Base-by-base conservation (phyloP, 495 filamentous ascomycete genomes). In the Astrothelium macrocarpum region DNA sequence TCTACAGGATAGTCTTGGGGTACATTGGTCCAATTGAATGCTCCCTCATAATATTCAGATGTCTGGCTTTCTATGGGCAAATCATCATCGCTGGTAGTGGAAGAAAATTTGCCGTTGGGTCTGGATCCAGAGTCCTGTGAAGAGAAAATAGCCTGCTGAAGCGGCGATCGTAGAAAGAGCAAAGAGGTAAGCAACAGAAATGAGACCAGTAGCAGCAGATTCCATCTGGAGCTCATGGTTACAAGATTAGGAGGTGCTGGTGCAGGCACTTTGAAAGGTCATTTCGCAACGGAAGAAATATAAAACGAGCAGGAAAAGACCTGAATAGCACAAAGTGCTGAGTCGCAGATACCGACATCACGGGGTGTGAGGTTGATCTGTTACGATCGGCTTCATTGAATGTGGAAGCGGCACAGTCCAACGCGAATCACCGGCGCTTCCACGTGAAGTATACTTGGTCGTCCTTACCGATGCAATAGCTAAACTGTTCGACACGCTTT, bases 1-100 rank as follows among this genome's bases (percentile, higher is more conserved):
- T 60, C 26, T 18, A 70, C 58, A 4, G 66, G 70, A 63, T 64
- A 71, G 2, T 43, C 58, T 3, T 39, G 29, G 16, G 61, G 64
- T 45, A 68, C 63, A 11, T 7, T 12, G n/a, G 61, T 62, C 66
- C 63, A 66, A 11, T 53, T 31, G 42, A 68, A 65, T 9, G 59
- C 23, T 16, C 49, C 46, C 10, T 49, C 45, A 5, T 12, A 20
- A 49, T 49, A n/a, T 5, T 49, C 11, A 49, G n/a, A 12, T 20
- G 45, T 12, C 45, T 20, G 5, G 45, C 45, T 49, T 20, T 49
- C 45, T n/a, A 20, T 20, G 45, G 45, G 23, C n/a, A 49, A 20
- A n/a, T 20, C n/a, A 20, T 49, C 45, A n/a, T 49, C 45, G n/a
- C 45, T 49, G 45, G n/a, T n/a, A 20, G 45, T 12, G n/a, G 45